These are phyloP conservation scores for Entomophthora muscae DNA, from an alignment of 371 early-diverging fungal genomes.

Conservation along the genomic window DNA sequence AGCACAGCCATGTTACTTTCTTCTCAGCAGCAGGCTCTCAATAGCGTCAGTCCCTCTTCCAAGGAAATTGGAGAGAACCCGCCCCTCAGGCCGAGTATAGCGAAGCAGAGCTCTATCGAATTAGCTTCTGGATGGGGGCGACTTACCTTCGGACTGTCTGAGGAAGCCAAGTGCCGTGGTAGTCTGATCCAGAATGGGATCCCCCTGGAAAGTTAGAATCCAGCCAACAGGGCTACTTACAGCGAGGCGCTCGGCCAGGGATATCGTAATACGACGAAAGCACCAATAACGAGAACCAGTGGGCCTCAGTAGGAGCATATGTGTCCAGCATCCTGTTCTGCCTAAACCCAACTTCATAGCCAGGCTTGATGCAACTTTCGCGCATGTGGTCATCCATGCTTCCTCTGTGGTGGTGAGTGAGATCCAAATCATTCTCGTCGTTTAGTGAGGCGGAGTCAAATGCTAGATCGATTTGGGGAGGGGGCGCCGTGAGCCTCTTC, in stretches of 20 bases:
- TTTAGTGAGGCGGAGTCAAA: background rate
- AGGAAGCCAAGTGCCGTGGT: constrained; percentile 89
- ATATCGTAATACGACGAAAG: constrained; percentile 77
- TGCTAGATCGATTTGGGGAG: background rate
- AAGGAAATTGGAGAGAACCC: constrained; percentile 74
- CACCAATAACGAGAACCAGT: constrained; percentile 55
- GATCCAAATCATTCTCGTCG: background rate
- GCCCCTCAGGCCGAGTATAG: constrained; percentile 51
- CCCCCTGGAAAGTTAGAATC: constrained; percentile 27
- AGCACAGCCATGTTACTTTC: constrained; percentile 27
- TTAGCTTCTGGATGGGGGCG: background rate
- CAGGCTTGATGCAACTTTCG: background rate
- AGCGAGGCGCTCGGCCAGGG: constrained; percentile 74
- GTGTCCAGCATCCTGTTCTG: constrained; percentile 23
- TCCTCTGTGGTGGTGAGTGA: background rate
- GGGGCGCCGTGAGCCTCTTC: constrained; percentile 36
- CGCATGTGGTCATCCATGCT: background rate
- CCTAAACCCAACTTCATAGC: background rate
- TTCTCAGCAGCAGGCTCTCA: constrained; percentile 62
- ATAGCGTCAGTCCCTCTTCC: constrained; percentile 83
- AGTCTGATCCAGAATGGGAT: constrained; percentile 78
- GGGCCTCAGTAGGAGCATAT: constrained; percentile 61
- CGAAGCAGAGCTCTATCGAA: constrained; percentile 42
- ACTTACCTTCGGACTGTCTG: constrained; percentile 64
- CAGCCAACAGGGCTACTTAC: constrained; percentile 15